Evolutionary conservation across 2,329 filamentous ascomycete species (phyloP), one percentile per base, ranked within the genome.

Genomic region (Fusarium guadeloupense): DNA sequence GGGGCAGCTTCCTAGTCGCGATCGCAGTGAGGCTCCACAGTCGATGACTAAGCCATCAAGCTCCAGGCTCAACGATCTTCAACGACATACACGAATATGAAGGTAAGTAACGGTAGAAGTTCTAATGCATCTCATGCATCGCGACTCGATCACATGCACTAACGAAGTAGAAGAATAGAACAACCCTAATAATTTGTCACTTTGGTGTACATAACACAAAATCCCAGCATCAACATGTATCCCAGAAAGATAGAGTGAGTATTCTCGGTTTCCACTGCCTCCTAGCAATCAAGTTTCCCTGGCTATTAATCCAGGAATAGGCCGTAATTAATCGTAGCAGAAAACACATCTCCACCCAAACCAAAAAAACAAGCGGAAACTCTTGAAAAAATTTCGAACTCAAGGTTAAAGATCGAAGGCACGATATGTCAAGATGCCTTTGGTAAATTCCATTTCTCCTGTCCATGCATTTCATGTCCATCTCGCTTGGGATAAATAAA

Each of bases 261-360:
- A 38, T 35, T 20, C 21, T 50, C 28, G 20, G 30, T 37, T 35
- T n/a, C 42, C 37, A 26, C 17, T 8, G 41, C 46, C 26, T 54
- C n/a, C 20, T 37, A 14, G 37, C 30, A 14, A 38, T 21, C 38
- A 19, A 6, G 25, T 16, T 23, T 3, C 35, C 30, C 39, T 39
- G 28, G 31, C 26, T 26, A 16, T 39, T 56, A 47, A 59, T 37
- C 55, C 41, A 52, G 33, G 60, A 52, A 43, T 25, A 52, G 43
- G 38, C 62, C 60, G 62, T 54, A 54, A 64, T 64, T 64, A 64
- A 57, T 62, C 60, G 46, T 64, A 53, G 37, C 42, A 48, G 35
- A 34, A 49, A 57, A 50, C 21, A 40, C 10, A 53, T 14, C 33
- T 40, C 46, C 47, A 33, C 51, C 59, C 46, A 30, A 53, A 57